Conservation (phyloP, 1,139 yeast species). For the Geotrichum siamense region DNA sequence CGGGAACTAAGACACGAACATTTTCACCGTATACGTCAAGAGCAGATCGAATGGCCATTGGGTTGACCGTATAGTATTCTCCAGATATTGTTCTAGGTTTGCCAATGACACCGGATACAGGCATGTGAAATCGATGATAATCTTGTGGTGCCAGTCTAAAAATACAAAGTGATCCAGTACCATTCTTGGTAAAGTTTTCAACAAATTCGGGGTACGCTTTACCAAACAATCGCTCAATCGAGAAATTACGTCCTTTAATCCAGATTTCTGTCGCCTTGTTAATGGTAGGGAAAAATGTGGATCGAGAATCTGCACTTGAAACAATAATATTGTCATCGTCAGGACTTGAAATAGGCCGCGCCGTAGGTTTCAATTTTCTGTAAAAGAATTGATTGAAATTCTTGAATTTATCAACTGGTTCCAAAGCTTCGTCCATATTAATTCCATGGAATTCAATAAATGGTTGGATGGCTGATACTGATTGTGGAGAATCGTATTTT, state of each 20-base stretch:
- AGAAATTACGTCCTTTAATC: constrained; percentile 81
- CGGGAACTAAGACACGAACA: constrained; percentile 67
- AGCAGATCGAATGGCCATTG: constrained; percentile 87
- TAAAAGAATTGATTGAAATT: constrained; percentile 88
- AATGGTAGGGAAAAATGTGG: constrained; percentile 60
- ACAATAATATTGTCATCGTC: constrained; percentile 45
- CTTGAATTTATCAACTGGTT: constrained; percentile 45
- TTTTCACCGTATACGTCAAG: constrained; percentile 92
- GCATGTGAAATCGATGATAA: constrained; percentile 87
- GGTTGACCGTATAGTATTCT: constrained; percentile 91
- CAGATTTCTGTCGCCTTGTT: constrained; percentile 64
- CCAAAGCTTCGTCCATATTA: constrained; percentile 60
- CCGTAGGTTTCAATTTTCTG: constrained; percentile 61
- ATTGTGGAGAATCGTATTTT: constrained; percentile 67
- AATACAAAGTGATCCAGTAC: constrained; percentile 58
- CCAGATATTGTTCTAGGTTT: constrained; percentile 67
- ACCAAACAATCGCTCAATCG: constrained; percentile 56
- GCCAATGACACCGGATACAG: constrained; percentile 68
- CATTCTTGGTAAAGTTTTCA: constrained; percentile 35
- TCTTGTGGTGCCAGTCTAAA: constrained; percentile 95
- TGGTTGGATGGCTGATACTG: constrained; percentile 60
- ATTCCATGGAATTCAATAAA: constrained; percentile 76
- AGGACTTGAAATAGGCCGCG: constrained; percentile 61
- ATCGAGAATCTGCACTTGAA: constrained; percentile 86
- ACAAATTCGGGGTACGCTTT: constrained; percentile 49